Evolutionary conservation across 768 basidiomycete genomes (phyloP).

Genomic region (Lentinula guzmanii): DNA sequence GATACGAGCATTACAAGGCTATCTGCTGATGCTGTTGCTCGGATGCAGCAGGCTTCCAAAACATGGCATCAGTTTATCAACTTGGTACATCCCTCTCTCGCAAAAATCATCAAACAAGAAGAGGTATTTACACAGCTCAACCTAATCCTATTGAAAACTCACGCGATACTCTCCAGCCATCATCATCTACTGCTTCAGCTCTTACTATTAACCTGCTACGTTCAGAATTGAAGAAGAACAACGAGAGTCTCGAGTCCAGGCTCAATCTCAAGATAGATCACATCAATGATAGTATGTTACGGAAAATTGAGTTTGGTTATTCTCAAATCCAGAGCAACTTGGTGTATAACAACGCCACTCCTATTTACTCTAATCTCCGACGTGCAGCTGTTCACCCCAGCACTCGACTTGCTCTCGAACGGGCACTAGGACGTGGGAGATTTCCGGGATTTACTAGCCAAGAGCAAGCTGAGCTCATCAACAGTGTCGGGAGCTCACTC

Average conservation of each 20-base stretch:
- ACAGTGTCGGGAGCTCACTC: not conserved
- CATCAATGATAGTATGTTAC: not conserved
- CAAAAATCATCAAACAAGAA: not conserved
- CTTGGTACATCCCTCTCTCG: not conserved
- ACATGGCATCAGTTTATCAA: not conserved
- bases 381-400: not conserved
- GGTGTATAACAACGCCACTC: not conserved
- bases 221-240: not conserved
- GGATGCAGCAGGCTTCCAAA: not conserved
- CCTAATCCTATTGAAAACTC: no score
- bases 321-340: not conserved
- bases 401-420: not conserved
- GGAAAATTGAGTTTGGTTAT: not conserved
- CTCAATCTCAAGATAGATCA: not conserved
- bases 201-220: no score
- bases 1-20: not conserved
- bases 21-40: not conserved
- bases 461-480: slow-evolving; percentile 2
- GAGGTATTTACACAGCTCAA: not conserved
- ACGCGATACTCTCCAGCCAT: no score
- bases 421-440: not conserved
- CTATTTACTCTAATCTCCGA: not conserved
- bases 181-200: no score
- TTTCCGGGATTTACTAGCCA: not conserved
- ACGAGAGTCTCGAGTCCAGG: not conserved